Evolutionary conservation across 2,329 filamentous ascomycete species (phyloP).

Genomic region (Cercospora sesami): DNA sequence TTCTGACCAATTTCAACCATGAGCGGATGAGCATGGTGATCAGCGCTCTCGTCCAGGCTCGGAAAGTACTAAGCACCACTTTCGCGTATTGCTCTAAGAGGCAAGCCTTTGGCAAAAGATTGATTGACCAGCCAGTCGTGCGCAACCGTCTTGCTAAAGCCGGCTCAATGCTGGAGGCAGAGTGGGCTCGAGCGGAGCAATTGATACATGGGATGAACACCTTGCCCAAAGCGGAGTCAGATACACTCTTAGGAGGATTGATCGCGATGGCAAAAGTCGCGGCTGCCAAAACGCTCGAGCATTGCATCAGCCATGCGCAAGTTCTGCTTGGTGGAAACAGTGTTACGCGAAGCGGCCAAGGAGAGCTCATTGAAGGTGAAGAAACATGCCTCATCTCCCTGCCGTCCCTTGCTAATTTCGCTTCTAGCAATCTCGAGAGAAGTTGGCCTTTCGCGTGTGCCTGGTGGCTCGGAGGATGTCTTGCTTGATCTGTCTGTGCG

Average conservation of each 20-base stretch:
- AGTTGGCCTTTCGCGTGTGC: background rate
- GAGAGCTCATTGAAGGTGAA: constrained; percentile 1
- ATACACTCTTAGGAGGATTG: background rate
- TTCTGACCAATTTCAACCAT: background rate
- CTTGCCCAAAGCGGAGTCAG: background rate
- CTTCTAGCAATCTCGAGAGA: background rate
- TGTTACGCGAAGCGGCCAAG: background rate
- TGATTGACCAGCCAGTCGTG: constrained; percentile 1
- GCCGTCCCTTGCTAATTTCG: background rate
- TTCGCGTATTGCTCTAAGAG: background rate
- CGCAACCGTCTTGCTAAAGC: background rate
- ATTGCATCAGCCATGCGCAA: constrained; percentile 1
- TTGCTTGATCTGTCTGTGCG: background rate
- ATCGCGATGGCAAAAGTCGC: background rate
- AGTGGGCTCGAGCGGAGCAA: background rate
- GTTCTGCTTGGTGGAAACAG: background rate
- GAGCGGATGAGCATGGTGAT: background rate
- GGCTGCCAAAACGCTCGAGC: background rate
- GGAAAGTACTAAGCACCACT: background rate
- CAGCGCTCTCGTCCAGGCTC: background rate
- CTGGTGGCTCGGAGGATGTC: background rate
- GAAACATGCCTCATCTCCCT: background rate
- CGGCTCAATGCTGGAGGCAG: background rate
- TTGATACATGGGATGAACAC: background rate
- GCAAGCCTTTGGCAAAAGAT: background rate